Conservation (phyloP, 257 asterid genomes). For the Eucommia ulmoides region DNA sequence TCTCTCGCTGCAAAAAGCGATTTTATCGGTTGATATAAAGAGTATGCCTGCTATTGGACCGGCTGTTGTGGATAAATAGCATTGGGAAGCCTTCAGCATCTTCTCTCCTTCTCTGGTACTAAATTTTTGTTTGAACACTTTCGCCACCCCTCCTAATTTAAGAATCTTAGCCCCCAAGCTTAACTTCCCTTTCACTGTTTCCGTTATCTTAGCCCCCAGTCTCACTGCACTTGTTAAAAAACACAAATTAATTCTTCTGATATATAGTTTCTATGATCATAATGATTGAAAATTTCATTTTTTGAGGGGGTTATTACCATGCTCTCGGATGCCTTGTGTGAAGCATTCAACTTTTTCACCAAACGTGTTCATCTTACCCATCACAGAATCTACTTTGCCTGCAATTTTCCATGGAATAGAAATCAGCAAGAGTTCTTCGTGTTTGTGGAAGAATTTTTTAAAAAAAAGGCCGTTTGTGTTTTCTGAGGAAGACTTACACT, state of each 20-base stretch:
- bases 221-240: not conserved
- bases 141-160: not conserved
- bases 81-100: not conserved
- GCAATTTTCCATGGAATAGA: not conserved
- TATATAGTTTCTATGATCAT: not conserved
- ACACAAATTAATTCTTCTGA: not conserved
- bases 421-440: not conserved
- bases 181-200: not conserved
- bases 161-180: not conserved
- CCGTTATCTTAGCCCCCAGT: not conserved
- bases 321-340: not conserved
- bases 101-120: not conserved
- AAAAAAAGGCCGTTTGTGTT: not conserved
- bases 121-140: not conserved
- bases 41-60: not conserved
- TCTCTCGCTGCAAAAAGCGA: not conserved
- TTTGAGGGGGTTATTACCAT: not conserved
- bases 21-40: not conserved
- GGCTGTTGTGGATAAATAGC: slow-evolving; percentile 1
- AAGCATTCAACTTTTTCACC: not conserved
- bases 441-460: not conserved
- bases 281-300: too few relatives aligned
- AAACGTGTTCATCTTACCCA: not conserved
- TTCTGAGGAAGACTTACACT: slow-evolving; percentile 8
- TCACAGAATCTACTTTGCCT: not conserved